Evolutionary conservation across 192 early-diverging fungal genomes (phyloP).

Genomic region (Chytriomyces confervae): DNA sequence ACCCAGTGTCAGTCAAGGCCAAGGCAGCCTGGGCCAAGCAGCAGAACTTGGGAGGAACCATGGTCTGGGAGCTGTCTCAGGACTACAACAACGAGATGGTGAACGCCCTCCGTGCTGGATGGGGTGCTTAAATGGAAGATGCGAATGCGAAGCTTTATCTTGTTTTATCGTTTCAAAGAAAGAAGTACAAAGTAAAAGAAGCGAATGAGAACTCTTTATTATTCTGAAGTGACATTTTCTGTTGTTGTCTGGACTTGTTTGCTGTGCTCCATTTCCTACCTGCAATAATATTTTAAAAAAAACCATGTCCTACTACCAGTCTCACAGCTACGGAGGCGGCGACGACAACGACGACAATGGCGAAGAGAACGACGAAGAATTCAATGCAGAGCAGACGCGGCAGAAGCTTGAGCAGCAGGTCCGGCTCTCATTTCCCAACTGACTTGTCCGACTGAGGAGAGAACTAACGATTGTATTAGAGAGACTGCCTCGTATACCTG

Average conservation of each 20-base stretch:
- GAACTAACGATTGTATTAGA: neutral
- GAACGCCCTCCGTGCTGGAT: constrained; percentile 16
- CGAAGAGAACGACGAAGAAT: constrained; percentile 23
- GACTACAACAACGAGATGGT: constrained; percentile 19
- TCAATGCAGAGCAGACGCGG: constrained; percentile 14
- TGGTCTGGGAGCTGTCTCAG: constrained; percentile 29
- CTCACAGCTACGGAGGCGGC: neutral
- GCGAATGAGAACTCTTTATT: neutral
- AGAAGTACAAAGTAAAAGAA: too few species aligned
- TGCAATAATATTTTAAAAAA: neutral
- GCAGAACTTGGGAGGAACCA: constrained; percentile 48
- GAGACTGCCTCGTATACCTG: constrained; percentile 35
- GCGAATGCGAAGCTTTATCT: neutral
- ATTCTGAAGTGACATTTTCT: neutral
- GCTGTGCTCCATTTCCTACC: neutral
- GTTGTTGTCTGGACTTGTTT: neutral
- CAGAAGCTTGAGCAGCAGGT: constrained; percentile 27
- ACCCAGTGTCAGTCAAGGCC: constrained; percentile 63
- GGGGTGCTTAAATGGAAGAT: constrained; percentile 11
- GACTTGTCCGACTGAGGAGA: too few species aligned
- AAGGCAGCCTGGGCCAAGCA: constrained; percentile 66
- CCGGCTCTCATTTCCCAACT: neutral
- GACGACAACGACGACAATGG: constrained; percentile 10
- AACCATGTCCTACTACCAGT: neutral
- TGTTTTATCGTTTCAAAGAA: neutral